Evolutionary conservation across 2,329 filamentous ascomycete genomes (phyloP).

Genomic region (Alternaria sp.): DNA sequence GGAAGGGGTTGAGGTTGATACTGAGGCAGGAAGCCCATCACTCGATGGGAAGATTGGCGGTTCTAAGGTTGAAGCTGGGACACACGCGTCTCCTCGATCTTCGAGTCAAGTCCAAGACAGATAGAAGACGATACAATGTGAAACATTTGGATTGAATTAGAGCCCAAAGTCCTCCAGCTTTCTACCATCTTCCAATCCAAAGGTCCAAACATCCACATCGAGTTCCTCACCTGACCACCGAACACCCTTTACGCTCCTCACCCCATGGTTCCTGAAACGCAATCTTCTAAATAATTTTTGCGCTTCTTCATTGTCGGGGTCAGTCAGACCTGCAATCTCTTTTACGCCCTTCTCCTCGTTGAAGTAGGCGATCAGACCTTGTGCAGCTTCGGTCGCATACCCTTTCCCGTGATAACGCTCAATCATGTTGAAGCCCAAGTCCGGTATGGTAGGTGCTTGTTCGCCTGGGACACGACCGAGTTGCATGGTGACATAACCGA

Average conservation of each 20-base stretch:
- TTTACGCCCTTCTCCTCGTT: constrained; percentile 9
- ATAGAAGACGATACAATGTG: too few species aligned
- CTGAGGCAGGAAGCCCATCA: background rate
- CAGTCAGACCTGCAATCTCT: constrained; percentile 20
- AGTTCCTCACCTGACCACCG: constrained; percentile 5
- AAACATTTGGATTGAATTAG: background rate
- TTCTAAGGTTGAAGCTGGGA: background rate
- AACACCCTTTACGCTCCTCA: constrained; percentile 17
- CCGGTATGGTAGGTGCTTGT: constrained; percentile 22
- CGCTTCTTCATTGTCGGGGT: constrained; percentile 22
- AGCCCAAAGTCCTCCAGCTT: constrained; percentile 15
- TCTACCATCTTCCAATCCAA: constrained; percentile 14
- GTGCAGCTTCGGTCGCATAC: constrained; percentile 26
- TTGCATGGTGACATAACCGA: constrained; percentile 36
- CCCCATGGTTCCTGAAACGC: constrained; percentile 24
- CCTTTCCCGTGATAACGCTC: constrained; percentile 24
- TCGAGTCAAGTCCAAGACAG: background rate
- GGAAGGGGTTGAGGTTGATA: constrained; percentile 11
- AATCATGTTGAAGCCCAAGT: constrained; percentile 29
- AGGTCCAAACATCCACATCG: constrained; percentile 20
- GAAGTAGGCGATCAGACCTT: constrained; percentile 13
- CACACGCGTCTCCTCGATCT: background rate
- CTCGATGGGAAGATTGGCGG: background rate
- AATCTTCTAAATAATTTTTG: constrained; percentile 24
- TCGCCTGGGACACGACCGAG: constrained; percentile 19